These are phyloP conservation scores for Puya raimondii DNA, from an alignment of 176 grass and related monocot genomes.

Conservation along the genomic window DNA sequence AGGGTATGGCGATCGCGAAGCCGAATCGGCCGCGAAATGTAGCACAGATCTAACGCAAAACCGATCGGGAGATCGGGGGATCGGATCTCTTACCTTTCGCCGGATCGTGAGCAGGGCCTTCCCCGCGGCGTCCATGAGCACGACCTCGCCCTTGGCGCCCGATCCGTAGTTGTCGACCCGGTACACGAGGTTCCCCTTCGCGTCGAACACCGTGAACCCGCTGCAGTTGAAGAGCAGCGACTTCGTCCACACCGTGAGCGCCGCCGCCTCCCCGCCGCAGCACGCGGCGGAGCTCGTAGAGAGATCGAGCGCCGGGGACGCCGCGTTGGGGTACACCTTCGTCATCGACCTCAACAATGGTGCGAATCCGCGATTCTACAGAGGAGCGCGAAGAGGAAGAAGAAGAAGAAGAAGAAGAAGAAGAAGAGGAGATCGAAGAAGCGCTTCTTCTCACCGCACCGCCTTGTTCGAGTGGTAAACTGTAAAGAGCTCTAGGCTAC, in stretches of 20 bases:
- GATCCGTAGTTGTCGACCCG: conserved; percentile 66
- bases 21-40: not conserved
- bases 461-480: too few species aligned
- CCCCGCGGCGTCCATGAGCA: conserved; percentile 23
- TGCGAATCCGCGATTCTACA: not conserved
- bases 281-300: not conserved
- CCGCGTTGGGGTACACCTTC: conserved; percentile 48
- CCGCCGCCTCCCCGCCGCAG: not conserved
- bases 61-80: not conserved
- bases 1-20: not conserved
- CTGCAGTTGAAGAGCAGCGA: conserved; percentile 71
- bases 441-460: not conserved
- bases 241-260: conserved; percentile 77
- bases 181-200: conserved; percentile 55
- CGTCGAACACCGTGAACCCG: conserved; percentile 74
- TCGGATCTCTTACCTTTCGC: conserved; percentile 28
- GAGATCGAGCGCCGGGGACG: conserved; percentile 6
- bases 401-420: not conserved
- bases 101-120: conserved; percentile 40
- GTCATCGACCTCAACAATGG: conserved; percentile 8
- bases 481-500: too few species aligned
- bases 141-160: not conserved
- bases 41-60: not conserved
- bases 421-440: conserved; percentile 7
- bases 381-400: not conserved